Evolutionary conservation across 2,329 filamentous ascomycete species (phyloP), one percentile per base, ranked within the genome.

Genomic region (Neurospora sp.): DNA sequence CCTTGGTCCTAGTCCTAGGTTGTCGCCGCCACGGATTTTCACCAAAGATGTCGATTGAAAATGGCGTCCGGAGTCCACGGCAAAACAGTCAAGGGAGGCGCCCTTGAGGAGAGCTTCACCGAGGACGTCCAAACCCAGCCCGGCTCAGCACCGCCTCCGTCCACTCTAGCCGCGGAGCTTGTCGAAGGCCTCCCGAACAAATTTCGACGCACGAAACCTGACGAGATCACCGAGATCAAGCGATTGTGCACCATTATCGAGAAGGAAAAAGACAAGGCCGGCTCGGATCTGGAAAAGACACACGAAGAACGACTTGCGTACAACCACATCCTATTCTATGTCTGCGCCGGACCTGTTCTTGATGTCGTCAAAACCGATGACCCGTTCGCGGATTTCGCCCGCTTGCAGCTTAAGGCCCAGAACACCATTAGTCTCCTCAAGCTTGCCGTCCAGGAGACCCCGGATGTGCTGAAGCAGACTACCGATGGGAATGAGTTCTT

Each of bases 111-210:
- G 52, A 62, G 23, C 52, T 33, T 62, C 23, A n/a, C 12, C 8
- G 52, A 62, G 28, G 52, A n/a, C 28, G 52, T 10, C 52, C 52
- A 62, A 33, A 36, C 6, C 43, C 70, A 71, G 28, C 52, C 67
- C 67, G 71, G 62, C 66, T 66, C 77, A 68, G 77, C 71, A 10
- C 82, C 83, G 66, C 88, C 89, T 46, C 91, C 93, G 12, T 97
- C 94, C 17, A 96, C 93, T 10, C 85, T 97, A 76, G 93, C 94
- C 68, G 92, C 92, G 12, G 92, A 96, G 79, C 89, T 97, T 70
- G 92, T 96, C 73, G 90, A 92, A 77, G 92, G 92, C 78, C 89
- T 93, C 72, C 88, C 91, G 62, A 86, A 90, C 28, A 87, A 87
- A 67, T 84, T 86, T 68, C 87, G 86, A 65, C 85, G 86, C 68